A percentile compares a stretch with the other conserved stretches of the same genome.
phyloP scores from a whole-genome alignment of 208 protist species.

The Leishmania mexicana region DNA sequence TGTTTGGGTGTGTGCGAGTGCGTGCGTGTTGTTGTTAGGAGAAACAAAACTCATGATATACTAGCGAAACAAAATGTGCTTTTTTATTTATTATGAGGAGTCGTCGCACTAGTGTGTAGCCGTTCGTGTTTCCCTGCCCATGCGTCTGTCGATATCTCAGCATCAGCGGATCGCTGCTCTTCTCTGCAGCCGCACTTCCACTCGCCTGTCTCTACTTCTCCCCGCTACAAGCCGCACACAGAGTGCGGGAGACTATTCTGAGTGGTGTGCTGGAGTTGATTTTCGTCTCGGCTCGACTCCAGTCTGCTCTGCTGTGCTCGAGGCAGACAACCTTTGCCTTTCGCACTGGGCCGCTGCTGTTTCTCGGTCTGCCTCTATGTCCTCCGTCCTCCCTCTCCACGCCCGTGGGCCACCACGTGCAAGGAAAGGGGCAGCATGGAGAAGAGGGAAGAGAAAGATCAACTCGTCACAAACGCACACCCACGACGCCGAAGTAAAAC shows the following conservation, averaged over 20 bases:
- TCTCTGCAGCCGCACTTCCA: neutral
- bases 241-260: neutral
- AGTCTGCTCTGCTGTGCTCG: neutral
- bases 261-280: neutral
- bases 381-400: neutral
- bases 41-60: neutral
- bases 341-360: neutral
- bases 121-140: neutral
- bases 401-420: neutral
- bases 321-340: neutral
- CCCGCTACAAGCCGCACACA: neutral
- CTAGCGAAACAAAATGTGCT: no score
- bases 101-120: neutral
- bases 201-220: neutral
- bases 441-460: neutral
- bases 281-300: neutral
- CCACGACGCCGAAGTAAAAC: no score
- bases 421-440: neutral
- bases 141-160: neutral
- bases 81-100: neutral
- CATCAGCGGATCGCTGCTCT: neutral
- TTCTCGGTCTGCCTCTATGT: neutral
- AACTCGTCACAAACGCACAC: neutral
- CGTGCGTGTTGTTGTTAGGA: neutral
- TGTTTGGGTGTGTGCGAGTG: no score